Conservation (phyloP, 345 rosid species). For the Theobroma cacao region DNA sequence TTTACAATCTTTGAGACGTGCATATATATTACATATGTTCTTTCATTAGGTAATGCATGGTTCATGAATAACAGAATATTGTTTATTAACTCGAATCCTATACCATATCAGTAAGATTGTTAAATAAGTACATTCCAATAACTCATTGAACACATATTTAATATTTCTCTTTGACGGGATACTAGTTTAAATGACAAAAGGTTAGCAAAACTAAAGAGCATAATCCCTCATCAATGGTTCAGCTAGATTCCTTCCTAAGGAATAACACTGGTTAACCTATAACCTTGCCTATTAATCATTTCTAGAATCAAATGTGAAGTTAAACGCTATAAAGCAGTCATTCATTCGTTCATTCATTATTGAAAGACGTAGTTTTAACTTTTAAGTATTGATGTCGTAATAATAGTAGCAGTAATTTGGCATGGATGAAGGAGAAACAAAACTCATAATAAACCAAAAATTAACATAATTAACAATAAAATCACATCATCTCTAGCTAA, state of each 20-base stretch:
- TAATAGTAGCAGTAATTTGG: neutral
- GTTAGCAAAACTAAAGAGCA: neutral
- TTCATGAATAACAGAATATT: too few species aligned
- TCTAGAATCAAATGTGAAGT: neutral
- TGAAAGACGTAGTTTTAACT: neutral
- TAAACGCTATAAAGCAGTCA: neutral
- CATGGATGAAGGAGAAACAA: neutral
- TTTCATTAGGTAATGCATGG: too few species aligned
- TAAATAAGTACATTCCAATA: too few species aligned
- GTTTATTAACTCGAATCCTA: too few species aligned
- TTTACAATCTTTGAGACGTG: too few species aligned
- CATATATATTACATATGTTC: too few species aligned
- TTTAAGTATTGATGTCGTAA: neutral
- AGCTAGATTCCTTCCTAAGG: neutral
- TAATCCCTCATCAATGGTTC: neutral
- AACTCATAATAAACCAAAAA: neutral
- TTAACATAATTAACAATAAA: neutral
- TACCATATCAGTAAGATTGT: too few species aligned
- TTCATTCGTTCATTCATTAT: neutral
- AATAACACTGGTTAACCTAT: neutral
- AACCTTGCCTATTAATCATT: neutral
- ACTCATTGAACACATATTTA: neutral
- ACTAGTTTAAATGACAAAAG: too few species aligned
- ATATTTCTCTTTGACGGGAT: too few species aligned
- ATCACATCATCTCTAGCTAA: conserved; percentile 18